Evolutionary conservation across 2,329 filamentous ascomycete species (phyloP), one percentile per base, ranked within the genome.

Genomic region (Aspergillus tanneri): DNA sequence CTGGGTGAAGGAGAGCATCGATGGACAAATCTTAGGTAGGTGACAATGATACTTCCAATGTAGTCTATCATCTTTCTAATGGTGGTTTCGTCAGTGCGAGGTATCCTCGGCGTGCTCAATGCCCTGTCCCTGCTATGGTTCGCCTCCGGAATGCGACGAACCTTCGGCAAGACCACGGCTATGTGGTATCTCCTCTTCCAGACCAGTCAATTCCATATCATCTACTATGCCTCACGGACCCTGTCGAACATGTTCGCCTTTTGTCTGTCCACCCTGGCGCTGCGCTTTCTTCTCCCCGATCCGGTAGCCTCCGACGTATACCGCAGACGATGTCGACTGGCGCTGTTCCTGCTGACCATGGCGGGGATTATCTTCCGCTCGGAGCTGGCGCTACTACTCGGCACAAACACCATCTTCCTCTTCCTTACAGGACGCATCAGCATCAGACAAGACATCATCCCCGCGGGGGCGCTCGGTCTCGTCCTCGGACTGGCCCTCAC

Each of bases 211-310:
- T 99, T 99, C 64, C 93, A 99, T 71, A 74, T 95, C 52, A 79
- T 93, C 53, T 99, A 90, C 71, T 99, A 99, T 74, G 86, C 91
- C 11, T 93, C 90, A 12, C 80, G 93, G 52, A 93, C 90, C 2
- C 73, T 99, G 56, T 93, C 93, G 2, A 99, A 99, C 67, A 96
- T 95, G 87, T 95, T 96, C 71, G 91, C 93, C 16, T 93, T 97
- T 73, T 82, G 84, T 8, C 73, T 96, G 49, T 67, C 67, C 25
- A 75, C 70, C 1, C 36, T 71, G 7, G 70, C 69, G 8, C 60
- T 82, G 38, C 67, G 74, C 30, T 73, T 70, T 49, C 63, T 82
- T 36, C 71, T 84, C 2, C 74, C 79, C 12, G 74, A 74, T 18
- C 57, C 62, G 5, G 50, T 48, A 11, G 40, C 49, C 16, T 18